Base-by-base conservation (phyloP, 208 protist species). In the Trypanosoma cruzi region DNA sequence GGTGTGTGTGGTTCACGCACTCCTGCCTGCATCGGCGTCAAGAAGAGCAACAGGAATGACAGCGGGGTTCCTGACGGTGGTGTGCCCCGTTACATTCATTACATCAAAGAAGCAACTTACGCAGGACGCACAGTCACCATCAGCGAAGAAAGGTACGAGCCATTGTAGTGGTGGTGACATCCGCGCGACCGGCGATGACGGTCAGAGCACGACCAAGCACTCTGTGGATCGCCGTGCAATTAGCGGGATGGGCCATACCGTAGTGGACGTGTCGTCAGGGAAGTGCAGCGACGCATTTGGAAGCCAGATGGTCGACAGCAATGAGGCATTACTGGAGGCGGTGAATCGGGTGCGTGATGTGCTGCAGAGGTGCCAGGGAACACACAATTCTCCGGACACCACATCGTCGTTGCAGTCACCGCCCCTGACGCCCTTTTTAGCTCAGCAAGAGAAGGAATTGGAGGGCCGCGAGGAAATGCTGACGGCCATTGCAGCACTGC, bases 401-500 rank as follows among this genome's bases (percentile, higher is more conserved):
- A 4, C 48, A 11, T n/a, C 4, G 8, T n/a, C 48, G 22, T 57
- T 26, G 14, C 14, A 1, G 24, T 57, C 53, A 29, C 1, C 28
- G 26, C 26, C 29, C 16, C 11, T 16, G 8, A 2, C 11, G 26
- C 28, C 53, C 72, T 36, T 50, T 64, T 48, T 40, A 31, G 24
- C 0, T 8, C n/a, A 3, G 36, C 28, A 18, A 54, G 60, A 53
- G 26, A 64, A 16, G 6, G 55, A 31, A 6, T 48, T 50, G 8
- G 22, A 44, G 2, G 37, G 28, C 14, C 48, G 42, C n/a, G 63
- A 75, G 3, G 68, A 90, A 6, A 77, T 96, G 5, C 73, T 84
- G 1, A 55, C 74, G 32, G 64, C 73, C 16, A 52, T 92, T 22
- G 82, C 77, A 2, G 59, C 75, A 29, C 24, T 96, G 44, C 74